A percentile compares a stretch with the other conserved stretches of the same genome.
Evolutionary conservation across 1,139 yeast genomes (phyloP).

Genomic region (Debaryomycetaceae sp.): DNA sequence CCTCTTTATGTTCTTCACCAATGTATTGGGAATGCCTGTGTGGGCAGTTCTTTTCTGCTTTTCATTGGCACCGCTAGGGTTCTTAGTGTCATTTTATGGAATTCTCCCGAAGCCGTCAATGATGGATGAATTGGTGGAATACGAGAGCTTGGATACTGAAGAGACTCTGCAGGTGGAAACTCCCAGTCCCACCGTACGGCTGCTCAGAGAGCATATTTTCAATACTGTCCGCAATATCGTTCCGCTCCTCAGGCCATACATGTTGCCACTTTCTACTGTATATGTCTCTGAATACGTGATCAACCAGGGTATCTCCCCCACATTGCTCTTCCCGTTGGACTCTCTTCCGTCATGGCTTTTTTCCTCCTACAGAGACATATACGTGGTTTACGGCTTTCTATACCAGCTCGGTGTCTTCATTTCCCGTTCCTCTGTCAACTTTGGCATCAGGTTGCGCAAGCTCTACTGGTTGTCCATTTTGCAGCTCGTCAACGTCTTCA

Average conservation of each 20-base stretch:
- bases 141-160: slow-evolving; percentile 2
- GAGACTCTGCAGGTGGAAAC: slow-evolving; percentile 2
- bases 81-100: slow-evolving; percentile 25
- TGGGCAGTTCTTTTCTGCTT: slow-evolving; percentile 30
- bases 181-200: slow-evolving; percentile 1
- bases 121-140: slow-evolving; percentile 6
- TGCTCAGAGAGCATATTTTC: slow-evolving; percentile 16
- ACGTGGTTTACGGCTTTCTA: slow-evolving; percentile 88
- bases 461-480: slow-evolving; percentile 62
- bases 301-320: slow-evolving; percentile 90
- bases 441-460: slow-evolving; percentile 53
- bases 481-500: slow-evolving; percentile 62
- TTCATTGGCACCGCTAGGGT: slow-evolving; percentile 36
- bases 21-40: slow-evolving; percentile 29
- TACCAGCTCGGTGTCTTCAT: slow-evolving; percentile 92
- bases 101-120: slow-evolving; percentile 23
- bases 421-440: slow-evolving; percentile 76
- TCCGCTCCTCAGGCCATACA: slow-evolving; percentile 63
- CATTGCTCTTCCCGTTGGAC: slow-evolving; percentile 71
- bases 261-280: slow-evolving; percentile 80
- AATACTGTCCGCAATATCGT: slow-evolving; percentile 41
- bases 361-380: slow-evolving; percentile 71
- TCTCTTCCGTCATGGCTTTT: slow-evolving; percentile 61
- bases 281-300: slow-evolving; percentile 85
- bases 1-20: slow-evolving; percentile 39